A percentile compares a stretch with the other conserved stretches of the same genome.
phyloP scores from a whole-genome alignment of 2,329 filamentous ascomycete genomes.

The Colletotrichum eremochloae region DNA sequence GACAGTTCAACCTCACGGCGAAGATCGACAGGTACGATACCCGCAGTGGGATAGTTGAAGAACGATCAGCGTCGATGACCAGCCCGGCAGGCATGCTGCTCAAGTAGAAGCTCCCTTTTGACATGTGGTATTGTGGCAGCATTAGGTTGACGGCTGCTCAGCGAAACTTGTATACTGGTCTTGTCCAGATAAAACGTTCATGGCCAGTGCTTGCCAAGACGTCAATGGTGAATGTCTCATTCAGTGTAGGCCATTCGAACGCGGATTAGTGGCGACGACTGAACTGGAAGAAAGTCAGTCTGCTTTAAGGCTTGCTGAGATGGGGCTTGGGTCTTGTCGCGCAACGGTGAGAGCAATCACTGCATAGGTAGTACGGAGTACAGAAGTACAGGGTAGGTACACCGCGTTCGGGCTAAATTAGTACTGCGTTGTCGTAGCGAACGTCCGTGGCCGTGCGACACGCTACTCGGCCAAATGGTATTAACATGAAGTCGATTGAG shows the following conservation, averaged over 20 bases:
- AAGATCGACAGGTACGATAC: constrained; percentile 15
- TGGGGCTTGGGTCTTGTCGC: not conserved
- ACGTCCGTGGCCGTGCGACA: not conserved
- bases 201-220: constrained; percentile 29
- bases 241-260: constrained; percentile 7
- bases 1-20: not conserved
- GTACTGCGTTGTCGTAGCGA: constrained; percentile 20
- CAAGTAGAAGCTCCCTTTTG: not conserved
- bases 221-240: constrained; percentile 27
- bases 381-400: no score
- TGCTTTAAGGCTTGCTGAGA: constrained; percentile 11
- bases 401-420: not conserved
- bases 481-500: not conserved
- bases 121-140: not conserved
- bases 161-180: not conserved
- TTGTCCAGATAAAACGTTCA: constrained; percentile 1
- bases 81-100: not conserved
- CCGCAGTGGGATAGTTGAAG: not conserved
- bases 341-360: constrained; percentile 20
- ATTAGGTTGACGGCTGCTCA: not conserved
- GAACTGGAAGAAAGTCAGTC: not conserved
- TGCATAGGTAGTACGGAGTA: no score
- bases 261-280: not conserved
- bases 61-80: not conserved
- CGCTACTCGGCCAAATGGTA: not conserved